Percentiles rank a stretch among this genome's conserved stretches.
These are phyloP conservation scores for Aspergillus fumigatiaffinis DNA, from an alignment of 2,329 filamentous ascomycete genomes.

Conservation along the genomic window DNA sequence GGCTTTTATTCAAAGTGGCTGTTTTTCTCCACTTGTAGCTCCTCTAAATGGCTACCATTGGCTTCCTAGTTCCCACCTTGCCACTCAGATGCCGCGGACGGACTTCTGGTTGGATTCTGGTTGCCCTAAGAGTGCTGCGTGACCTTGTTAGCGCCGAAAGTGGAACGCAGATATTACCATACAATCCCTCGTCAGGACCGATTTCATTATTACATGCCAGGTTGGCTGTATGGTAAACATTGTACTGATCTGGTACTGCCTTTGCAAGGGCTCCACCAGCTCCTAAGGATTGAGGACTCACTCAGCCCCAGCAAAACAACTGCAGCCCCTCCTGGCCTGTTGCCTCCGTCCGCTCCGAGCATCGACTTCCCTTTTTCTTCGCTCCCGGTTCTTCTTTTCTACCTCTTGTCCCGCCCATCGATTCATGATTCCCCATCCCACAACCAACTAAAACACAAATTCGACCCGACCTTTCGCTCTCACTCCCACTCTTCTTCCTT, in stretches of 20 bases:
- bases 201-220: background rate
- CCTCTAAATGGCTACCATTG: slow-evolving; percentile 7
- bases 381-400: slow-evolving; percentile 21
- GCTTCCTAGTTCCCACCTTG: slow-evolving; percentile 8
- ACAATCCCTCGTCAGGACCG: background rate
- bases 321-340: slow-evolving; percentile 24
- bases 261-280: slow-evolving; percentile 16
- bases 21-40: slow-evolving; percentile 5
- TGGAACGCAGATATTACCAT: slow-evolving; percentile 4
- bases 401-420: slow-evolving; percentile 23
- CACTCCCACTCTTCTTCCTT: slow-evolving; percentile 11
- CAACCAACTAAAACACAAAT: slow-evolving; percentile 16
- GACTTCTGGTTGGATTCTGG: slow-evolving; percentile 14
- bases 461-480: slow-evolving; percentile 13
- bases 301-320: slow-evolving; percentile 27
- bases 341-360: slow-evolving; percentile 24
- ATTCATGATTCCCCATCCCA: slow-evolving; percentile 23
- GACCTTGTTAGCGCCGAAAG: slow-evolving; percentile 15
- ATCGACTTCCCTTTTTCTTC: slow-evolving; percentile 17
- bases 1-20: slow-evolving; percentile 9
- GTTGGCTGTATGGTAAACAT: slow-evolving; percentile 4
- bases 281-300: slow-evolving; percentile 1
- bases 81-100: slow-evolving; percentile 16
- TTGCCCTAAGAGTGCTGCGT: slow-evolving; percentile 20
- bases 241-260: slow-evolving; percentile 3